A percentile compares a stretch with the other conserved stretches of the same genome.
These are phyloP conservation scores for Botrytis elliptica DNA, from an alignment of 2,329 filamentous ascomycete species.

Conservation along the genomic window DNA sequence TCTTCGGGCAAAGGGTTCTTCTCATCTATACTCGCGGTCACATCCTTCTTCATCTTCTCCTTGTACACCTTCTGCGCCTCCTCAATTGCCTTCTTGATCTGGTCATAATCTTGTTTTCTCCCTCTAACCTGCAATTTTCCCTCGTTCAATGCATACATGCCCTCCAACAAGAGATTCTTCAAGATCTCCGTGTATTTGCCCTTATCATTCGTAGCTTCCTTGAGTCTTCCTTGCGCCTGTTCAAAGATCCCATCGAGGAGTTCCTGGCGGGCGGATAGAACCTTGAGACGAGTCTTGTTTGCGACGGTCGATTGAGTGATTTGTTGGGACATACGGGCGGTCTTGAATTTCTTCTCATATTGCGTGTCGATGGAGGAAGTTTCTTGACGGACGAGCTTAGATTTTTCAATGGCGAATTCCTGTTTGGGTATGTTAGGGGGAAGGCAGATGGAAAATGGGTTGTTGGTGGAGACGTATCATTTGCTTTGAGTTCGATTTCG, in stretches of 20 bases:
- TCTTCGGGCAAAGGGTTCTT: conserved; percentile 74
- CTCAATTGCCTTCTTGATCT: conserved; percentile 75
- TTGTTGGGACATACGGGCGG: conserved; percentile 97
- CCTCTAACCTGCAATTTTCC: conserved; percentile 70
- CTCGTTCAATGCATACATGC: conserved; percentile 85
- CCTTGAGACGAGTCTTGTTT: conserved; percentile 91
- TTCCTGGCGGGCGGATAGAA: conserved; percentile 84
- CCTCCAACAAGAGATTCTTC: conserved; percentile 82
- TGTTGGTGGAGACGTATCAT: conserved; percentile 53
- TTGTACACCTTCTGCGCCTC: conserved; percentile 81
- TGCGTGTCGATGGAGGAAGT: conserved; percentile 85
- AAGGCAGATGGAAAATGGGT: not conserved
- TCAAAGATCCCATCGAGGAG: conserved; percentile 90
- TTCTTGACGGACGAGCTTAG: conserved; percentile 95
- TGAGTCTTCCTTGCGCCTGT: conserved; percentile 69
- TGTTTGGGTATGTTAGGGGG: conserved; percentile 19
- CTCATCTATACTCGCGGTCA: conserved; percentile 72
- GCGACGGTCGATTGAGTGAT: conserved; percentile 94
- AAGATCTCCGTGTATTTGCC: conserved; percentile 72
- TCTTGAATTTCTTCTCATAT: conserved; percentile 99
- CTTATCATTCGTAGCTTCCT: conserved; percentile 64
- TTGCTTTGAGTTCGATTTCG: conserved; percentile 97
- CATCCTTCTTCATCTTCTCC: conserved; percentile 68
- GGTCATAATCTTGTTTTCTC: conserved; percentile 74
- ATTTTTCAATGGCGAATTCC: conserved; percentile 98